A percentile compares a stretch with the other conserved stretches of the same genome.
phyloP scores from a whole-genome alignment of 208 protist species.

The Wallacemonas rigidus region DNA sequence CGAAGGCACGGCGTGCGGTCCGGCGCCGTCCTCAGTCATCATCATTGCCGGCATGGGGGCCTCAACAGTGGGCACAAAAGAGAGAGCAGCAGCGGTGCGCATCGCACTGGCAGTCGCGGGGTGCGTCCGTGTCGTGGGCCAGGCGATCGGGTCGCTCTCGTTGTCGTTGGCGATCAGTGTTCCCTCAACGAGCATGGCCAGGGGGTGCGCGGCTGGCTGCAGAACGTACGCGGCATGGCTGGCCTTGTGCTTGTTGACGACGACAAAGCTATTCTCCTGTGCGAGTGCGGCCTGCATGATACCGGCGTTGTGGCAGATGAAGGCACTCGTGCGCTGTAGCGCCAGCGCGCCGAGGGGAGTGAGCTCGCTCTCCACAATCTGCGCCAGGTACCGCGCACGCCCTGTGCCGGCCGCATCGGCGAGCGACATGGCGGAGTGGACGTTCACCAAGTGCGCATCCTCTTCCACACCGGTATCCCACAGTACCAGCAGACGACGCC shows the following conservation, averaged over 20 bases:
- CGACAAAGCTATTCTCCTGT: slow-evolving; percentile 13
- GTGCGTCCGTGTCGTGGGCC: slow-evolving; percentile 1
- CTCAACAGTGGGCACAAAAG: slow-evolving; percentile 17
- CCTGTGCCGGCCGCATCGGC: slow-evolving; percentile 20
- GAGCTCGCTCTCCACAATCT: slow-evolving; percentile 32
- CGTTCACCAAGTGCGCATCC: slow-evolving; percentile 49
- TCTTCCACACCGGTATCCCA: slow-evolving; percentile 65
- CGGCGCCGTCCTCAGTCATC: neutral
- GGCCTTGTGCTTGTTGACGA: slow-evolving; percentile 14
- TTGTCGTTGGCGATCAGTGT: slow-evolving; percentile 15
- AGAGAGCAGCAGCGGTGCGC: slow-evolving; percentile 8
- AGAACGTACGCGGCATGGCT: slow-evolving; percentile 16
- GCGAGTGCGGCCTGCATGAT: slow-evolving; percentile 5
- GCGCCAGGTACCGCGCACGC: slow-evolving; percentile 14
- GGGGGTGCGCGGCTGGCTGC: slow-evolving; percentile 7
- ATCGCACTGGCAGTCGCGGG: neutral
- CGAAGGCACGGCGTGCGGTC: neutral
- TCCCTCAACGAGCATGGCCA: slow-evolving; percentile 7
- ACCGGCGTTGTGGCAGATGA: slow-evolving; percentile 19
- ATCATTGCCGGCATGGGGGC: neutral
- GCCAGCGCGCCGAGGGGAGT: slow-evolving; percentile 23
- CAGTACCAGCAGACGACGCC: slow-evolving; percentile 37
- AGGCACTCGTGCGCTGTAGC: slow-evolving; percentile 21
- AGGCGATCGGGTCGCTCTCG: slow-evolving; percentile 15
- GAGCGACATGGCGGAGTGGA: slow-evolving; percentile 61